Evolutionary conservation across 208 protist genomes (phyloP), one percentile per base, ranked within the genome.

Genomic region (Phytomonas serpens): DNA sequence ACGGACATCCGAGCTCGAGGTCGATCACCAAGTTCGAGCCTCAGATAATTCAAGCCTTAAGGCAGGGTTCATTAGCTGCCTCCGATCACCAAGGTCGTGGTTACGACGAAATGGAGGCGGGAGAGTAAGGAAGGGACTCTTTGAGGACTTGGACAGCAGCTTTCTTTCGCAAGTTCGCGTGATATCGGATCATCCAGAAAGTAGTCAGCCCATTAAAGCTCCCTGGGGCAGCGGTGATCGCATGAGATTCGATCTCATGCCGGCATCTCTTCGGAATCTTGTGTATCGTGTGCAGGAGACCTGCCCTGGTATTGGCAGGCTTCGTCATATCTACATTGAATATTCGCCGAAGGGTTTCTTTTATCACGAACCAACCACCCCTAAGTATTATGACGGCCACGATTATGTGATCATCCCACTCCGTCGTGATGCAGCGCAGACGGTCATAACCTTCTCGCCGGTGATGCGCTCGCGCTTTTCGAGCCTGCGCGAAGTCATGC

Each of bases 341-440:
- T 96, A 96, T 74, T 89, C 88, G 4, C 91, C 91, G 3, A 83
- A 64, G 31, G 88, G 88, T 38, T 67, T 75, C 68, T 88, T 93
- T 32, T 93, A 88, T 65, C 87, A 81, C 14, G 76, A 75, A 10
- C 91, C 88, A 14, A 70, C 73, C 10, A 63, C 80, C 6, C 84
- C 91, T 2, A 92, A 90, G 62, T 62, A 52, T 23, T 96, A 87
- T 73, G 91, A 96, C 73, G 91, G 91, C 7, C 91, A 94, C 71
- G 91, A 96, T 75, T 93, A 93, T 71, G 88, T 96, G n/a, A 61
- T 96, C 42, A 84, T 96, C 72, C 91, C 91, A 3, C 76, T 96
- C 34, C 77, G 85, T 11, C 75, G 87, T 13, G 88, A 94, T 72
- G 32, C 74, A 13, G 33, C 61, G 19, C 73, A 78, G 40, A 89